These are phyloP conservation scores for Globisporangium rhizosaccharum DNA, from an alignment of 352 stramenopile genomes.

Conservation along the genomic window DNA sequence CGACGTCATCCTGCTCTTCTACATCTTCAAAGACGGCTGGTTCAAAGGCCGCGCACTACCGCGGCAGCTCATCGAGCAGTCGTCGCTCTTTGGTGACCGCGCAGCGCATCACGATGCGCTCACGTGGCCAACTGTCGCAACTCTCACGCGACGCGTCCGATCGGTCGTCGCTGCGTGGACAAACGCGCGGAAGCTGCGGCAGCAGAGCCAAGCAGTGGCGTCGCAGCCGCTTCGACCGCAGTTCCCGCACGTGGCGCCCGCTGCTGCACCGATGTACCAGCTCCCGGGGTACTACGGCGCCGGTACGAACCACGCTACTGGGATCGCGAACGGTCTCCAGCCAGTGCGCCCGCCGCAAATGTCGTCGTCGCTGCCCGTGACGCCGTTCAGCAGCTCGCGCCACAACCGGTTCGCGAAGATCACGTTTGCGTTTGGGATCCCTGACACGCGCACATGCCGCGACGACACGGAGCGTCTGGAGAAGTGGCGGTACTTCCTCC, in stretches of 20 bases:
- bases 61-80: slow-evolving; percentile 26
- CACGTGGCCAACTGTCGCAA: slow-evolving; percentile 43
- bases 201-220: not conserved
- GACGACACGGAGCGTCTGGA: slow-evolving; percentile 40
- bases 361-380: too few relatives aligned
- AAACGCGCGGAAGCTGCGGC: slow-evolving; percentile 17
- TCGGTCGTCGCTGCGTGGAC: slow-evolving; percentile 47
- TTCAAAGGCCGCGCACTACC: slow-evolving; percentile 43
- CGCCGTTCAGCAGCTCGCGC: slow-evolving; percentile 16
- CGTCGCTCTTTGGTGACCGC: slow-evolving; percentile 54
- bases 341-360: not conserved
- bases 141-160: slow-evolving; percentile 52
- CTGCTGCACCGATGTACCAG: not conserved
- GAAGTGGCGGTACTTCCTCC: slow-evolving; percentile 79
- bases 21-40: slow-evolving; percentile 69
- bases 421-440: slow-evolving; percentile 71
- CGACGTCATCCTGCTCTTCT: slow-evolving; percentile 66
- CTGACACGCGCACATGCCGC: slow-evolving; percentile 56
- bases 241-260: not conserved
- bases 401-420: slow-evolving; percentile 77
- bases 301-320: not conserved
- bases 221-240: not conserved
- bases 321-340: not conserved
- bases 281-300: not conserved
- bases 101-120: slow-evolving; percentile 16